Percentiles rank a stretch among this genome's conserved stretches.
phyloP scores from a whole-genome alignment of 169 alveolate species.

The Eimeria sp. region DNA sequence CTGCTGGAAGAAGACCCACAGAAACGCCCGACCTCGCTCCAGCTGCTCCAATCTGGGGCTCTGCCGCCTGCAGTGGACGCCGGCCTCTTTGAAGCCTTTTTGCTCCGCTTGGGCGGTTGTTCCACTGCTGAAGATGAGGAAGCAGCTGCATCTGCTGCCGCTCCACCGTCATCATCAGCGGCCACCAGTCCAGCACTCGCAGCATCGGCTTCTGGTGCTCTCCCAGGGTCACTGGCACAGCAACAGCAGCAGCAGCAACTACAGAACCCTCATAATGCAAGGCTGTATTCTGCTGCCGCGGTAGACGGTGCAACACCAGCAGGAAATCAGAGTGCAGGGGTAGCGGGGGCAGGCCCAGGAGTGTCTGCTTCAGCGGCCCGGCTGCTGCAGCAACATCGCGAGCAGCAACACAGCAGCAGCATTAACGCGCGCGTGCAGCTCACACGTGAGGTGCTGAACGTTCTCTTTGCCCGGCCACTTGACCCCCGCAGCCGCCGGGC shows the following conservation, averaged over 20 bases:
- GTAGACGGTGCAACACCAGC: slow-evolving; percentile 12
- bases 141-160: slow-evolving; percentile 29
- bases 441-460: slow-evolving; percentile 41
- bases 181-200: slow-evolving; percentile 19
- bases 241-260: slow-evolving; percentile 7
- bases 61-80: slow-evolving; percentile 81
- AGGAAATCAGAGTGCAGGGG: neutral
- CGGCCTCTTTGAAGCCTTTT: slow-evolving; percentile 72
- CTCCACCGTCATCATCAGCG: neutral
- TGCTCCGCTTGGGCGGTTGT: slow-evolving; percentile 66
- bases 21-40: slow-evolving; percentile 55
- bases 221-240: neutral
- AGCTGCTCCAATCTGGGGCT: slow-evolving; percentile 70
- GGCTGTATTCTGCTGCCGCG: neutral
- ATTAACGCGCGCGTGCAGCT: slow-evolving; percentile 23
- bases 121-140: slow-evolving; percentile 50
- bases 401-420: slow-evolving; percentile 45
- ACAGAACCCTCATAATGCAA: neutral
- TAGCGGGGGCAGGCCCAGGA: neutral
- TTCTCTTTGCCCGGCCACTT: slow-evolving; percentile 11
- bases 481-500: slow-evolving; percentile 61
- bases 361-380: slow-evolving; percentile 20
- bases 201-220: slow-evolving; percentile 24
- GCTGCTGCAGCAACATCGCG: slow-evolving; percentile 20
- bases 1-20: slow-evolving; percentile 71